phyloP scores from a whole-genome alignment of 768 basidiomycete species.

The Russula brevipes region DNA sequence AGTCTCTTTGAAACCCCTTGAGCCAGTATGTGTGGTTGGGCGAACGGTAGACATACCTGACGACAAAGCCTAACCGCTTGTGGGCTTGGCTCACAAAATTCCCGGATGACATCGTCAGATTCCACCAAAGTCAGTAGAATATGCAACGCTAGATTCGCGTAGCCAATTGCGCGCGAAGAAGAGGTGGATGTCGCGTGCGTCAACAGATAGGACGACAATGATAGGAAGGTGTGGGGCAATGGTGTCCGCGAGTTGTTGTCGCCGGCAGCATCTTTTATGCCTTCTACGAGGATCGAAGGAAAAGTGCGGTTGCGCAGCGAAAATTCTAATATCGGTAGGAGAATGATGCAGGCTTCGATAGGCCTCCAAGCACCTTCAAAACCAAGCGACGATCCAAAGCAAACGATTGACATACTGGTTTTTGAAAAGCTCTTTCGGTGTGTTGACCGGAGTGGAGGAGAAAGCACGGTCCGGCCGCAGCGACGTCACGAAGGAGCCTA shows the following conservation, averaged over 20 bases:
- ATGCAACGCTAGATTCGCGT: conserved; percentile 55
- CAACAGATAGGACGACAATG: conserved; percentile 59
- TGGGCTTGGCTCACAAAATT: conserved; percentile 40
- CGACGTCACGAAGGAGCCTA: conserved; percentile 49
- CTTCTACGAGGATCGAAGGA: conserved; percentile 41
- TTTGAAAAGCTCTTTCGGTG: conserved; percentile 51
- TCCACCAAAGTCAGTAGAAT: conserved; percentile 49
- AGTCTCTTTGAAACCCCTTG: conserved; percentile 36
- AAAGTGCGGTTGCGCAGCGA: conserved; percentile 48
- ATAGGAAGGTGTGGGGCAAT: conserved; percentile 45
- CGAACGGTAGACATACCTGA: conserved; percentile 41
- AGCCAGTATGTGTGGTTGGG: not conserved
- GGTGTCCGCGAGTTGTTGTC: conserved; percentile 33
- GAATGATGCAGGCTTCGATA: conserved; percentile 51
- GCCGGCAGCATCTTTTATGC: conserved; percentile 29
- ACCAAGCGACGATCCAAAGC: not conserved
- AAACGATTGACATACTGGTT: conserved; percentile 40
- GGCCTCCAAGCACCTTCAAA: conserved; percentile 40
- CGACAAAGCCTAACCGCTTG: conserved; percentile 52
- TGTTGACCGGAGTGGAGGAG: conserved; percentile 41
- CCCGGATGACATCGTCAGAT: conserved; percentile 43
- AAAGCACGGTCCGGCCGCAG: conserved; percentile 53
- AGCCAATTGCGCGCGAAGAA: conserved; percentile 54
- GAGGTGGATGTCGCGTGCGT: conserved; percentile 61
- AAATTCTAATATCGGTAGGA: conserved; percentile 61